A percentile compares a stretch with the other conserved stretches of the same genome.
These are phyloP conservation scores for Leccinellum albellum DNA, from an alignment of 768 basidiomycete species.

Conservation along the genomic window DNA sequence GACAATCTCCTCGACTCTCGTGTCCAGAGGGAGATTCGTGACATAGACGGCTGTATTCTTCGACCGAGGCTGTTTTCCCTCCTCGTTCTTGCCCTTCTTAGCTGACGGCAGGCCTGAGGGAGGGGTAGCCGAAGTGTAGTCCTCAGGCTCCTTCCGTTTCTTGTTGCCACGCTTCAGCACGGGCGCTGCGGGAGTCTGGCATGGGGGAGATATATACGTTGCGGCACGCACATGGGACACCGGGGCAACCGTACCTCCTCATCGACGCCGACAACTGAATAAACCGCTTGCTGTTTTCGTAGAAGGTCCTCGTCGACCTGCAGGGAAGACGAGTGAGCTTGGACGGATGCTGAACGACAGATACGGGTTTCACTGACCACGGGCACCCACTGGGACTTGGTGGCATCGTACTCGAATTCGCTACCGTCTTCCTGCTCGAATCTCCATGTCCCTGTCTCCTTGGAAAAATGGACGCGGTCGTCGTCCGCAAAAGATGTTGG, in stretches of 20 bases:
- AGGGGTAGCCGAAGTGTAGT: slow-evolving; percentile 59
- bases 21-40: slow-evolving; percentile 73
- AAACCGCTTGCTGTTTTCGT: slow-evolving; percentile 91
- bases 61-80: slow-evolving; percentile 53
- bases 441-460: slow-evolving; percentile 73
- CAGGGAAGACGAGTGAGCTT: slow-evolving; percentile 4
- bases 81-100: slow-evolving; percentile 66
- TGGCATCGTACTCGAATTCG: slow-evolving; percentile 86
- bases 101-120: slow-evolving; percentile 47
- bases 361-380: slow-evolving; percentile 51
- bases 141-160: slow-evolving; percentile 72
- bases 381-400: slow-evolving; percentile 77
- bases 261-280: slow-evolving; percentile 89
- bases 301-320: slow-evolving; percentile 87
- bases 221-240: slow-evolving; percentile 18
- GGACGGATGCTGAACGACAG: neutral
- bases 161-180: slow-evolving; percentile 76
- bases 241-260: slow-evolving; percentile 64
- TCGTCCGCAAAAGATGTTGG: slow-evolving; percentile 62
- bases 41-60: slow-evolving; percentile 95
- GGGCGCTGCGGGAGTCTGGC: slow-evolving; percentile 82
- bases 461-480: slow-evolving; percentile 79
- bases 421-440: slow-evolving; percentile 85
- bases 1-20: slow-evolving; percentile 71
- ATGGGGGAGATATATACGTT: slow-evolving; percentile 19